A percentile compares a stretch with the other conserved stretches of the same genome.
phyloP scores from a whole-genome alignment of 129 eudicot genomes.

The Flaveria sonorensis region DNA sequence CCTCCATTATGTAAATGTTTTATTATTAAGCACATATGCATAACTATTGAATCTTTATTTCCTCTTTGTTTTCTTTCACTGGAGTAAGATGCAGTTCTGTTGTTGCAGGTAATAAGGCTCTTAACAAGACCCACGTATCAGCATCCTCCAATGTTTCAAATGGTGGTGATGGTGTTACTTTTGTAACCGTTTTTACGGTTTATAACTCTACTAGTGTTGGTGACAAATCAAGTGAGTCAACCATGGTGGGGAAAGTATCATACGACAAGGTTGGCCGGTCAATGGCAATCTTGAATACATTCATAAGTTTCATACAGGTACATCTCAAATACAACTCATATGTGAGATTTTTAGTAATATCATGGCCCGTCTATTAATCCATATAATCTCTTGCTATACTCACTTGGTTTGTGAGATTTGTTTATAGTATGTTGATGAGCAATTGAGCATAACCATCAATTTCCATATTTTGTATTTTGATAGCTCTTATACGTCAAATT shows the following conservation, averaged over 20 bases:
- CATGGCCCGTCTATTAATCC: too few relatives aligned
- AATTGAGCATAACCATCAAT: neutral
- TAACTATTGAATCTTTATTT: neutral
- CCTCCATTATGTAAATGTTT: neutral
- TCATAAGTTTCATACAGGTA: constrained; percentile 70
- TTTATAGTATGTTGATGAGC: neutral
- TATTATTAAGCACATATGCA: neutral
- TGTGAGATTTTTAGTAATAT: too few relatives aligned
- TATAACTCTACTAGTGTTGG: constrained; percentile 58
- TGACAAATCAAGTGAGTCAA: constrained; percentile 32
- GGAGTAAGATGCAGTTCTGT: neutral
- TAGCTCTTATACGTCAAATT: neutral
- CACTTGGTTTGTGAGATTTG: neutral
- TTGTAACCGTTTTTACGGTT: constrained; percentile 80
- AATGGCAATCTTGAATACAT: constrained; percentile 60
- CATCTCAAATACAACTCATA: neutral
- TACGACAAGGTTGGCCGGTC: constrained; percentile 77
- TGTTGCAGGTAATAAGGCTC: constrained; percentile 68
- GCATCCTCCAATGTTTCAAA: constrained; percentile 31
- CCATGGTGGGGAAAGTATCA: constrained; percentile 68
- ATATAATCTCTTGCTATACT: neutral
- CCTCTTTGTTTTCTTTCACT: neutral
- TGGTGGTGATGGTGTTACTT: constrained; percentile 47
- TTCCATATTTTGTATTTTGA: constrained; percentile 14
- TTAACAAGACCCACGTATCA: constrained; percentile 57